These are phyloP conservation scores for Aureobasidium mangrovei DNA, from an alignment of 2,329 filamentous ascomycete species.

Conservation along the genomic window DNA sequence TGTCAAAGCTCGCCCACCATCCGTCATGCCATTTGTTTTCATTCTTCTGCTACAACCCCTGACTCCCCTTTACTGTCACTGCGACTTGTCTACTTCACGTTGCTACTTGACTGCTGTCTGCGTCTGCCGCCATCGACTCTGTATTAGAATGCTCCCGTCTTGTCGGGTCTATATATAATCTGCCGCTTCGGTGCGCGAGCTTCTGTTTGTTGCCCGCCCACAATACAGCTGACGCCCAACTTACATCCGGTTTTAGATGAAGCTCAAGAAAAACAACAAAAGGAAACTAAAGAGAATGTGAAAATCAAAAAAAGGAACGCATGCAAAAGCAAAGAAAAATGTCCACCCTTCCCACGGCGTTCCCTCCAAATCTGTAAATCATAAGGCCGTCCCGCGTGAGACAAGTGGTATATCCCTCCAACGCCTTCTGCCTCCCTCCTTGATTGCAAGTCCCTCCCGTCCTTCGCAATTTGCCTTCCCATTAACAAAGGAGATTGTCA, in stretches of 20 bases:
- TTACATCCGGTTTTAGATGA: neutral
- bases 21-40: neutral
- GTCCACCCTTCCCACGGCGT: neutral
- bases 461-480: neutral
- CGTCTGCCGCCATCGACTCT: no score
- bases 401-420: conserved; percentile 10
- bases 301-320: neutral
- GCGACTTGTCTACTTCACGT: no score
- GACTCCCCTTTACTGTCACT: neutral
- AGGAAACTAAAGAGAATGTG: conserved; percentile 1
- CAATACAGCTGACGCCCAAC: no score
- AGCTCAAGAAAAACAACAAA: neutral
- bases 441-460: no score
- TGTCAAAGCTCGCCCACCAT: neutral
- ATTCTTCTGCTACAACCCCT: neutral
- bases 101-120: no score
- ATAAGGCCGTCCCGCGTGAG: conserved; percentile 13
- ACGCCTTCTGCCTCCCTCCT: neutral
- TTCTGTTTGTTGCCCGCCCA: no score
- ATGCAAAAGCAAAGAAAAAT: neutral
- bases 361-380: conserved; percentile 5
- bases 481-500: conserved; percentile 5
- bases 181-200: no score
- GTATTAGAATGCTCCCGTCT: no score
- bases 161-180: no score